Evolutionary conservation across 73 alveolate species (phyloP).

Genomic region (Tetrahymena elliotti): DNA sequence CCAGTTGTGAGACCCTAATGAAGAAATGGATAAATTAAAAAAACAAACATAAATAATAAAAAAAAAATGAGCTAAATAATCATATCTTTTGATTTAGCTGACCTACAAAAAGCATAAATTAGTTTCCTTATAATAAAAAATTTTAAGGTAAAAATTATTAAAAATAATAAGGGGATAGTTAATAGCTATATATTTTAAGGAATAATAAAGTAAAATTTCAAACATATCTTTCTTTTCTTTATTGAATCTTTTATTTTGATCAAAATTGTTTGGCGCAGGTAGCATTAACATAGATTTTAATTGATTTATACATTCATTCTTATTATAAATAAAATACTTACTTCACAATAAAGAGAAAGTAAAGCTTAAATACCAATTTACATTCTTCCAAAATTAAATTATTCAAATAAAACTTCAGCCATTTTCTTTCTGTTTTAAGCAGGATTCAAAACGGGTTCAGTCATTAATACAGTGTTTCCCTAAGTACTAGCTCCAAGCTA

Average conservation of each 20-base stretch:
- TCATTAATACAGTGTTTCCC: constrained; percentile 62
- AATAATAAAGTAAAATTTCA: background rate
- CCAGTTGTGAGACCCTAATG: constrained; percentile 80
- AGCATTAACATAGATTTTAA: background rate
- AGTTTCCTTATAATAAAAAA: background rate
- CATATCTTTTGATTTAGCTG: too few relatives aligned
- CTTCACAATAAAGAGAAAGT: constrained; percentile 79
- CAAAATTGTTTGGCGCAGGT: background rate
- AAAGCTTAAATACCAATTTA: constrained; percentile 87
- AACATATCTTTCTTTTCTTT: background rate
- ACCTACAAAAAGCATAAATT: too few relatives aligned
- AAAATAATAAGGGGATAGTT: background rate
- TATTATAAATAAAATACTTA: background rate
- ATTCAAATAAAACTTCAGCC: constrained; percentile 91
- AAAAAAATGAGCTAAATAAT: too few relatives aligned
- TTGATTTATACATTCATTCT: background rate
- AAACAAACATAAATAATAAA: background rate
- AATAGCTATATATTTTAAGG: background rate
- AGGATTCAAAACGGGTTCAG: constrained; percentile 96
- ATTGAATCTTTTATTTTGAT: background rate
- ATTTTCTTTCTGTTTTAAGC: constrained; percentile 74
- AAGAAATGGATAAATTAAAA: constrained; percentile 4
- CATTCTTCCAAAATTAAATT: constrained; percentile 69
- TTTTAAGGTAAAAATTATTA: background rate
- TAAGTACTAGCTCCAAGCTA: constrained; percentile 46